A percentile compares a stretch with the other conserved stretches of the same genome.
Conservation (phyloP, 345 rosid species). For the Boechera retrofracta region DNA sequence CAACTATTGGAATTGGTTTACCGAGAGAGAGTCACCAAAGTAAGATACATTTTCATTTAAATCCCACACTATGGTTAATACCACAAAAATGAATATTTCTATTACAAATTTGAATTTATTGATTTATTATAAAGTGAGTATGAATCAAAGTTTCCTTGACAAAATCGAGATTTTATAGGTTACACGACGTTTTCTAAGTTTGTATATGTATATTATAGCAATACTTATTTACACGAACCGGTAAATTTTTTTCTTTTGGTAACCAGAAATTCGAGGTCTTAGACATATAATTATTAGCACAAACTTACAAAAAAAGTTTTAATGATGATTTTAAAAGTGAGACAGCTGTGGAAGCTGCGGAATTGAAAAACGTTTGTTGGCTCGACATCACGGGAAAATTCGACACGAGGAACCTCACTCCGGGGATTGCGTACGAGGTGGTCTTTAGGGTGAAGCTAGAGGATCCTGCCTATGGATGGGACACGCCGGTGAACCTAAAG, state of each 20-base stretch:
- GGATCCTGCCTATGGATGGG: conserved; percentile 65
- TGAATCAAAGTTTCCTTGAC: conserved; percentile 6
- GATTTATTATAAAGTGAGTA: neutral
- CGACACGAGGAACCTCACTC: conserved; percentile 57
- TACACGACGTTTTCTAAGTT: neutral
- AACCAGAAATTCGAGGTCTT: neutral
- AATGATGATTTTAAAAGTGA: conserved; percentile 14
- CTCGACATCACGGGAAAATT: conserved; percentile 58
- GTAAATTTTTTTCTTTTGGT: neutral
- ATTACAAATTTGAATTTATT: neutral
- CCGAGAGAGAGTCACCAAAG: conserved; percentile 50
- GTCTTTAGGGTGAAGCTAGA: conserved; percentile 54
- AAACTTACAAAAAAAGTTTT: neutral
- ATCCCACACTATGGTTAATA: neutral
- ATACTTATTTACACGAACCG: neutral
- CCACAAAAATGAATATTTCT: neutral
- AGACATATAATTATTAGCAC: neutral
- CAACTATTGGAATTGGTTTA: conserved; percentile 62
- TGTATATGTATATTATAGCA: neutral
- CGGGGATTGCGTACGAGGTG: conserved; percentile 53
- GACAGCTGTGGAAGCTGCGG: conserved; percentile 49
- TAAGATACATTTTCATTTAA: conserved; percentile 22
- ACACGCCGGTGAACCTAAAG: conserved; percentile 53
- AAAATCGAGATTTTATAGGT: neutral
- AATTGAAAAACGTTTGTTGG: conserved; percentile 62